Percentiles rank a stretch among this genome's conserved stretches.
These are phyloP conservation scores for Aspergillus unguis DNA, from an alignment of 2,329 filamentous ascomycete species.

Conservation along the genomic window DNA sequence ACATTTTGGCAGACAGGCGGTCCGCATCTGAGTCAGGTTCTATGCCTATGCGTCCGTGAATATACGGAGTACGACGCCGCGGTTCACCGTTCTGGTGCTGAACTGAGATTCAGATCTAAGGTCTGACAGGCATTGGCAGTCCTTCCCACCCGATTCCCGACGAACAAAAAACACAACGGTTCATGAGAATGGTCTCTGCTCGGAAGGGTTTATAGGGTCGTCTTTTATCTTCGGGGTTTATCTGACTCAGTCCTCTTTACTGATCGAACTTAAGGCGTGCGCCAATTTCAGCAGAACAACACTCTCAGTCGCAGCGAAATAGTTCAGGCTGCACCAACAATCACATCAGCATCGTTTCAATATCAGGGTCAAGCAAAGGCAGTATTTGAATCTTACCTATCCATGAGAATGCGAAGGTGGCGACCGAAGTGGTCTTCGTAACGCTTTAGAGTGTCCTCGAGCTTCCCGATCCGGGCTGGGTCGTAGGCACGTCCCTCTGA, in stretches of 20 bases:
- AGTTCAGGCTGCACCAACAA: conserved; percentile 60
- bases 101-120: no score
- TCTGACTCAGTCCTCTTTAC: conserved; percentile 38
- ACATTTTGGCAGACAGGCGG: no score
- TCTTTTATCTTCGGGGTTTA: neutral
- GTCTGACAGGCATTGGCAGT: no score
- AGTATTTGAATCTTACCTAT: conserved; percentile 54
- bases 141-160: no score
- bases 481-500: conserved; percentile 50
- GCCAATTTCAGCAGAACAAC: conserved; percentile 81
- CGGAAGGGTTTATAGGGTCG: neutral
- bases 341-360: neutral
- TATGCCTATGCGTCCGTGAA: no score
- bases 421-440: conserved; percentile 92
- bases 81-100: no score
- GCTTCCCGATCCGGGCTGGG: conserved; percentile 63
- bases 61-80: no score
- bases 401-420: conserved; percentile 88
- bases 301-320: conserved; percentile 95
- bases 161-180: no score
- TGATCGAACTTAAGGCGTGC: conserved; percentile 41
- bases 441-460: conserved; percentile 82
- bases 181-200: neutral
- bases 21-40: no score
- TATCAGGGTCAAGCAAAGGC: no score